Conservation (phyloP, 306 rosid genomes). For the Chamaecrista fasciculata region DNA sequence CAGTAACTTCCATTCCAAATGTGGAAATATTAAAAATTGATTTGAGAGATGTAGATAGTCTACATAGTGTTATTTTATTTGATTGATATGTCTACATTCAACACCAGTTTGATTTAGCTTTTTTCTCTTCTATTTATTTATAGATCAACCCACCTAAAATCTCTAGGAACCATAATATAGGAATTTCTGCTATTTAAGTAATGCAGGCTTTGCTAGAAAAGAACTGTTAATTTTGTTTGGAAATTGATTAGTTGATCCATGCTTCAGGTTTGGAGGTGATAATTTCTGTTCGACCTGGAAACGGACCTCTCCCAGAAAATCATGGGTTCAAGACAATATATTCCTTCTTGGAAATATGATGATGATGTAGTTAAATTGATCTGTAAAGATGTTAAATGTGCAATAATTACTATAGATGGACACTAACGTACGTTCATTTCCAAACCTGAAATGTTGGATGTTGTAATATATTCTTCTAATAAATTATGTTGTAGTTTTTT, state of each 20-base stretch:
- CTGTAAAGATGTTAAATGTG: slow-evolving; percentile 28
- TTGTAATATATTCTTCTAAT: background rate
- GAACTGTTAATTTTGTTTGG: slow-evolving; percentile 18
- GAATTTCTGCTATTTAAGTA: slow-evolving; percentile 8
- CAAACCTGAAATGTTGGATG: slow-evolving; percentile 12
- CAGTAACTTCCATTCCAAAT: too few relatives aligned
- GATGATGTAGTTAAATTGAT: slow-evolving; percentile 16
- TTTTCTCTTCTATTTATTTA: too few relatives aligned
- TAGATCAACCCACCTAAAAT: background rate
- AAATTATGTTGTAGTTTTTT: background rate
- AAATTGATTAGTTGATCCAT: background rate
- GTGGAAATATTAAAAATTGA: too few relatives aligned
- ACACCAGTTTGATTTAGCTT: too few relatives aligned
- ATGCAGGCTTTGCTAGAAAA: slow-evolving; percentile 1
- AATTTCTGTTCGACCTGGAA: slow-evolving; percentile 82
- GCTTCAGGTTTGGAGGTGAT: slow-evolving; percentile 77
- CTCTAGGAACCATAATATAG: background rate
- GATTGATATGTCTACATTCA: too few relatives aligned
- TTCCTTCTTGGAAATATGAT: slow-evolving; percentile 67
- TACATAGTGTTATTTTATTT: too few relatives aligned
- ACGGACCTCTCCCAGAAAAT: slow-evolving; percentile 78
- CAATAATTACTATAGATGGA: background rate
- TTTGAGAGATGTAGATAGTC: too few relatives aligned
- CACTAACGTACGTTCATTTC: slow-evolving; percentile 26
- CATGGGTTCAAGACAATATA: slow-evolving; percentile 75